Evolutionary conservation across 257 asterid species (phyloP), one percentile per base, ranked within the genome.

Genomic region (Solanum paucissectum): DNA sequence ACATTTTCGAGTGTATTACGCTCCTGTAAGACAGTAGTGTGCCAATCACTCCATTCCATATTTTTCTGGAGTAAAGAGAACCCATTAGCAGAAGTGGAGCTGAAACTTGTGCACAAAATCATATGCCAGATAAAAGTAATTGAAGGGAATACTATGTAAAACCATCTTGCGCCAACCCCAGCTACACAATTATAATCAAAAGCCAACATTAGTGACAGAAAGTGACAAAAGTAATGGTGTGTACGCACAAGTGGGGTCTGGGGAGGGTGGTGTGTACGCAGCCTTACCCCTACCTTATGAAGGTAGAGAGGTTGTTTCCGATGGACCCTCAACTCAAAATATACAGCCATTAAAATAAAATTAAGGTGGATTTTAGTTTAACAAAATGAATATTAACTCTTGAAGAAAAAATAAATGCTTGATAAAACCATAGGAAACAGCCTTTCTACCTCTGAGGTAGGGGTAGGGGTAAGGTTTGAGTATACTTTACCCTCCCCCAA

Each of bases 11-110:
- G 89, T 33, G 89, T 75, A 90, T 94, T 94, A 85, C 98, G 98
- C 88, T 96, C 99, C 46, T 94, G 98, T 86, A 96, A 92, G 91
- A 92, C 91, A 38, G 95, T 87, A 86, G 94, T 86, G 84, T 89
- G 96, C 98, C 98, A 96, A 83, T 93, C 98, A 34, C 86, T 91
- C 99, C 99, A 96, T 87, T 92, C 98, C 82, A 75, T 90, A 87
- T 91, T 94, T 89, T 93, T 98, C 99, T 96, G 92, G 88, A 90
- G 88, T 12, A 84, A 84, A 49, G 44, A 49, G 9, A 49, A 49
- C 71, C 64, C 21, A 33, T 82, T 49, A 82, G 86, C 44, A 82
- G 38, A 82, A 18, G 68, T 12, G 3, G 18, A 29, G 71, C 62
- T 82, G 86, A 33, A 82, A 29, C 68, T 81, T 82, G 86, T 49